A percentile compares a stretch with the other conserved stretches of the same genome.
Conservation (phyloP, 768 basidiomycete genomes). For the Naganishia vaughanmartiniae region DNA sequence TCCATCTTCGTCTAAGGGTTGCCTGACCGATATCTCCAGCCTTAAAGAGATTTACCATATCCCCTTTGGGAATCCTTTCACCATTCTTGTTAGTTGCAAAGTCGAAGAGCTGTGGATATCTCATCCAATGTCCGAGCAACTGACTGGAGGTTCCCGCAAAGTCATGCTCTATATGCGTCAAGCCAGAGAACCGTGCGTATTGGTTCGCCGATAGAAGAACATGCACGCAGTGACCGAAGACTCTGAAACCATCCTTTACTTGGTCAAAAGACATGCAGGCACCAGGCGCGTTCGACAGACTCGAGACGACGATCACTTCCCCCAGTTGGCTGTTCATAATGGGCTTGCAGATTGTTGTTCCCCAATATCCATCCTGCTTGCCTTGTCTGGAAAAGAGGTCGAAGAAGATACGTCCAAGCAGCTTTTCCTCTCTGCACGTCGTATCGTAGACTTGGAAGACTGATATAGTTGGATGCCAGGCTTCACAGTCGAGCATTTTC, state of each 20-base stretch:
- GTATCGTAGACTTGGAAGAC: background rate
- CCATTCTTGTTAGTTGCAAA: background rate
- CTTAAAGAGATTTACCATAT: background rate
- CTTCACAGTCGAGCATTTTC: background rate
- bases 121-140: background rate
- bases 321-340: background rate
- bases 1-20: too few relatives aligned
- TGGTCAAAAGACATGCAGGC: background rate
- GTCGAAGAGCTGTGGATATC: too few relatives aligned
- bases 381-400: background rate
- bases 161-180: background rate
- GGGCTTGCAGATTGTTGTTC: background rate
- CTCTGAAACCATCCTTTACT: background rate
- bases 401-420: constrained; percentile 5
- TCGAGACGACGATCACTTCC: background rate
- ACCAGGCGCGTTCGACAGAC: background rate
- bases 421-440: background rate
- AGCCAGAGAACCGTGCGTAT: background rate
- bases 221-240: background rate
- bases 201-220: background rate
- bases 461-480: background rate
- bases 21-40: too few relatives aligned
- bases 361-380: background rate
- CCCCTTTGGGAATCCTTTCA: background rate
- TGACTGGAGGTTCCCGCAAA: constrained; percentile 3